Conservation (phyloP, 139 green algal species). For the Tetraselmis chui region DNA sequence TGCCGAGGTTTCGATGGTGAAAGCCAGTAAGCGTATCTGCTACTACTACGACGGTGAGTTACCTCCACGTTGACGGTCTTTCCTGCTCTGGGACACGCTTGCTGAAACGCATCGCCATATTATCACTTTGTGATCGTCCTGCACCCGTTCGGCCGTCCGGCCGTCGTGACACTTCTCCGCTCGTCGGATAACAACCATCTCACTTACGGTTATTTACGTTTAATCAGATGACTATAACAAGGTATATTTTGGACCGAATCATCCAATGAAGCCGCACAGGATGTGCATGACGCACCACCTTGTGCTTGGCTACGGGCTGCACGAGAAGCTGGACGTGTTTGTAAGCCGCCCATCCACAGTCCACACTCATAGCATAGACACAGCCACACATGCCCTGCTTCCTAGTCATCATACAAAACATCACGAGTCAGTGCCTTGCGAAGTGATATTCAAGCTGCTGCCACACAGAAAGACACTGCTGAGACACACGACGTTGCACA, state of each 20-base stretch:
- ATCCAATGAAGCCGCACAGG: conserved; percentile 98
- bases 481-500: too few relatives aligned
- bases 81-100: too few relatives aligned
- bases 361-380: neutral
- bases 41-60: neutral
- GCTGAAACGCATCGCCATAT: too few relatives aligned
- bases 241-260: conserved; percentile 91
- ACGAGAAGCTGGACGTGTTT: conserved; percentile 85
- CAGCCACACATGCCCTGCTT: too few relatives aligned
- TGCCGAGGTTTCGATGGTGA: neutral
- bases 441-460: too few relatives aligned
- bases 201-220: too few relatives aligned
- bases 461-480: too few relatives aligned
- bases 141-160: too few relatives aligned
- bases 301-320: conserved; percentile 88
- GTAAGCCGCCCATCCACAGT: conserved; percentile 58
- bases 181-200: neutral
- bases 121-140: too few relatives aligned
- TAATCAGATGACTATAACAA: conserved; percentile 69
- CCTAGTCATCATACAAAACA: neutral
- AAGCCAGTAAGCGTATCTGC: neutral
- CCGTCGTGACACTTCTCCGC: neutral
- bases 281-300: conserved; percentile 93
- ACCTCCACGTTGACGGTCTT: too few relatives aligned
- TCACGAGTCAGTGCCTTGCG: neutral